These are phyloP conservation scores for Colletotrichum siamense DNA, from an alignment of 2,329 filamentous ascomycete genomes.

Conservation along the genomic window DNA sequence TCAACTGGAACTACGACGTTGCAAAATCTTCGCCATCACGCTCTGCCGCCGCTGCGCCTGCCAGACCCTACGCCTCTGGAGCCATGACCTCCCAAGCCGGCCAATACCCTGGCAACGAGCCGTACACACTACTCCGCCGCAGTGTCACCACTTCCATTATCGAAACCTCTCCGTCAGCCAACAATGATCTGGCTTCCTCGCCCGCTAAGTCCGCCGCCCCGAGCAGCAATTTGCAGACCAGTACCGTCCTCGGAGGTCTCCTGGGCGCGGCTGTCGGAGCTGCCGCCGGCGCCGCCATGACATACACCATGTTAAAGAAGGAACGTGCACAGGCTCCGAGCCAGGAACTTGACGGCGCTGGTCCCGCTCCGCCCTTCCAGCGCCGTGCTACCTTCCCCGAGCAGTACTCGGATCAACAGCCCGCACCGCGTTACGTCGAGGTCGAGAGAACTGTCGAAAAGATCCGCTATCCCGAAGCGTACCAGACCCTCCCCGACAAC, in stretches of 20 bases:
- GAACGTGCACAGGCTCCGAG: conserved; percentile 49
- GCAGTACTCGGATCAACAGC: conserved; percentile 30
- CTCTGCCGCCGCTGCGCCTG: background rate
- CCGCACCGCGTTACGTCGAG: conserved; percentile 39
- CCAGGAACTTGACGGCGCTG: conserved; percentile 42
- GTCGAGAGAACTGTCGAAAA: conserved; percentile 42
- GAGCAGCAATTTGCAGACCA: conserved; percentile 49
- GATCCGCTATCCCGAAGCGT: conserved; percentile 40
- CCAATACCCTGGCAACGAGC: conserved; percentile 25
- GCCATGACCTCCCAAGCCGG: conserved; percentile 26
- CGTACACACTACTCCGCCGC: conserved; percentile 33
- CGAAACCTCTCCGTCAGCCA: conserved; percentile 23
- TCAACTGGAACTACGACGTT: conserved; percentile 56
- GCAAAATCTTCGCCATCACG: conserved; percentile 24
- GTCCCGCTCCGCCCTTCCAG: conserved; percentile 37
- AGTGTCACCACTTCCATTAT: conserved; percentile 40
- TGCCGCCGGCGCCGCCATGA: conserved; percentile 63
- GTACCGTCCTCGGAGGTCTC: conserved; percentile 75
- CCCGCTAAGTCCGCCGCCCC: conserved; percentile 30
- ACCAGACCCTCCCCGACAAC: conserved; percentile 32
- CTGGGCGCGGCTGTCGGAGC: conserved; percentile 81
- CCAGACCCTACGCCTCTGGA: conserved; percentile 3
- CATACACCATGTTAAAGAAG: conserved; percentile 74
- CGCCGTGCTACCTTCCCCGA: conserved; percentile 54
- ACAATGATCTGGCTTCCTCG: background rate